A percentile compares a stretch with the other conserved stretches of the same genome.
Conservation (phyloP, 371 early-diverging fungal species). For the Amoeboaphelidium protococcarum region DNA sequence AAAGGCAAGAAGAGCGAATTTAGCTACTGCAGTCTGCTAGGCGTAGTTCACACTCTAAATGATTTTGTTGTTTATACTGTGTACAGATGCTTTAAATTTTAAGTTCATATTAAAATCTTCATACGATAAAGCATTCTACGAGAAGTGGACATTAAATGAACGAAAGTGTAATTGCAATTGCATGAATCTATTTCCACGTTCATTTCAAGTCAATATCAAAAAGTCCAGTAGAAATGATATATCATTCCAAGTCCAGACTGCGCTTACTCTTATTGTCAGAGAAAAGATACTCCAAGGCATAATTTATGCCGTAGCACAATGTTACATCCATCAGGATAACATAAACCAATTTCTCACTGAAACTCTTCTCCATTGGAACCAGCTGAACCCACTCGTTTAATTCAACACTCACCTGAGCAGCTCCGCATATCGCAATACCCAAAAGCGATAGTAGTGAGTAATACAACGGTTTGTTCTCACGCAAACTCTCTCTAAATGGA, state of each 20-base stretch:
- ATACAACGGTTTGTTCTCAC: constrained; percentile 80
- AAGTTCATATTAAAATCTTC: too few species aligned
- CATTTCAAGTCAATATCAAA: too few species aligned
- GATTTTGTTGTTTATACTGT: too few species aligned
- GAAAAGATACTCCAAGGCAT: background rate
- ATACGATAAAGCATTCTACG: too few species aligned
- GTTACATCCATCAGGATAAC: background rate
- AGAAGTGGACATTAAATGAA: too few species aligned
- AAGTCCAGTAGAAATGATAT: too few species aligned
- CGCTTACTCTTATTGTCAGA: background rate
- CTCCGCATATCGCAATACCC: constrained; percentile 59
- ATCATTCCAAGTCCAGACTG: background rate
- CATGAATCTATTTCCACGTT: too few species aligned
- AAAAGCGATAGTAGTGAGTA: constrained; percentile 64
- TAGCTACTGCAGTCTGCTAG: too few species aligned
- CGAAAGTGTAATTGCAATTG: too few species aligned
- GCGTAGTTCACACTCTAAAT: too few species aligned
- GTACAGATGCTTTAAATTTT: too few species aligned
- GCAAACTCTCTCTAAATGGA: constrained; percentile 94
- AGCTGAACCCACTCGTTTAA: constrained; percentile 72
- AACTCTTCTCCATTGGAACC: constrained; percentile 13
- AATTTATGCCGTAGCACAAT: background rate
- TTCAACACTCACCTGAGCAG: constrained; percentile 61
- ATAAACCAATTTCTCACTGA: background rate
- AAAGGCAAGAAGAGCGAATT: too few species aligned